A percentile compares a stretch with the other conserved stretches of the same genome.
Evolutionary conservation across 108 stramenopile genomes (phyloP).

Genomic region (Stephanodiscus minutulus): DNA sequence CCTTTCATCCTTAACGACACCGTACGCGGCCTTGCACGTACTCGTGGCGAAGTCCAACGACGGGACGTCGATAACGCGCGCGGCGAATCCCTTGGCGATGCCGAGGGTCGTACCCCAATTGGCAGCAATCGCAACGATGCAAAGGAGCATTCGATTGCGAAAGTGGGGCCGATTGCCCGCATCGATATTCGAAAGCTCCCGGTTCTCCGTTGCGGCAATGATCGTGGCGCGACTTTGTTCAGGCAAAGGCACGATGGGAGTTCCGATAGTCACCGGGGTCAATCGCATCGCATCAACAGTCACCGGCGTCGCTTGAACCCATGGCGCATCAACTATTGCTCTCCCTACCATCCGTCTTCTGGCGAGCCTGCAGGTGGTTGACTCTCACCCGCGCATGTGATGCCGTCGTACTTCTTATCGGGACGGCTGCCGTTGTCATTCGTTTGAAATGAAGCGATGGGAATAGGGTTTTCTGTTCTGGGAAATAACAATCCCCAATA

Average conservation of each 20-base stretch:
- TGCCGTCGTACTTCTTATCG: neutral
- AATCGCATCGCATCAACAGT: neutral
- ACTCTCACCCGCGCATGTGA: neutral
- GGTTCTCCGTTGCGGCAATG: neutral
- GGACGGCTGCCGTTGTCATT: neutral
- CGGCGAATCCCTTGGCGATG: conserved; percentile 35
- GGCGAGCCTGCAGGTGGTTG: neutral
- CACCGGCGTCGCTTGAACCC: neutral
- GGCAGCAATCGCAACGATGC: conserved; percentile 32
- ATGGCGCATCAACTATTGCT: neutral
- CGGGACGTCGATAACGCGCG: conserved; percentile 30
- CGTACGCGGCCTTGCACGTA: conserved; percentile 29
- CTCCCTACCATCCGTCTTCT: neutral
- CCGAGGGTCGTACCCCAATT: conserved; percentile 47
- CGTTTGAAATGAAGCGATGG: neutral
- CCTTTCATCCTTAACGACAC: conserved; percentile 31
- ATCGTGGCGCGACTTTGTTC: neutral
- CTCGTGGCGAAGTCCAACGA: conserved; percentile 25
- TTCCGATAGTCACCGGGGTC: neutral
- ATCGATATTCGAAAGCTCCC: neutral
- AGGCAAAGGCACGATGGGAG: neutral
- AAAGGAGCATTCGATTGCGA: conserved; percentile 43
- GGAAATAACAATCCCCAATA: too few relatives aligned
- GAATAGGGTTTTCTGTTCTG: neutral
- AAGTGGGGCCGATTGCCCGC: conserved; percentile 17